phyloP scores from a whole-genome alignment of 169 alveolate genomes.

The Plasmodium billcollinsi region DNA sequence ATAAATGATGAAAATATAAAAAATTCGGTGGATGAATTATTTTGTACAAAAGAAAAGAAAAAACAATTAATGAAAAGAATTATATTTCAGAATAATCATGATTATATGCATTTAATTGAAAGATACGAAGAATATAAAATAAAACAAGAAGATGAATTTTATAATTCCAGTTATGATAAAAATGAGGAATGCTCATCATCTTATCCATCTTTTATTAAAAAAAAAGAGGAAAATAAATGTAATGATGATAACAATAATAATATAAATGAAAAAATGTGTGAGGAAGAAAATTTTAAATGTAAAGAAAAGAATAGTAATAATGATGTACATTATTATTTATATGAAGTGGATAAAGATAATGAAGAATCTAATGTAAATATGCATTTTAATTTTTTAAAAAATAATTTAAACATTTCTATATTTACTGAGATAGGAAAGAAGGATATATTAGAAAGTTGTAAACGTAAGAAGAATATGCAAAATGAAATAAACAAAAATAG shows the following conservation, averaged over 20 bases:
- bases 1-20: conserved; percentile 43
- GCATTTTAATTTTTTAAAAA: neutral
- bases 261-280: neutral
- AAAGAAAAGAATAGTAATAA: neutral
- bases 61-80: conserved; percentile 70
- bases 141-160: conserved; percentile 40
- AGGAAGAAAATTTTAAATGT: neutral
- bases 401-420: conserved; percentile 52
- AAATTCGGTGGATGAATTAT: conserved; percentile 62
- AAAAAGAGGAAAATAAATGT: no score
- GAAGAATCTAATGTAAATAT: conserved; percentile 10
- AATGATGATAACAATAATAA: neutral
- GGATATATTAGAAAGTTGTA: conserved; percentile 58
- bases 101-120: conserved; percentile 50
- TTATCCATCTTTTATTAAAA: no score
- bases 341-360: conserved; percentile 57
- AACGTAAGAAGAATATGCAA: conserved; percentile 53
- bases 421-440: conserved; percentile 63
- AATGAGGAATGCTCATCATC: conserved; percentile 1
- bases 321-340: conserved; percentile 15
- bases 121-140: conserved; percentile 25
- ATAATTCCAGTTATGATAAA: conserved; percentile 18
- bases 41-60: conserved; percentile 41
- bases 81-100: conserved; percentile 34
- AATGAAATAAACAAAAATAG: conserved; percentile 72